Evolutionary conservation across 495 filamentous ascomycete genomes (phyloP), one percentile per base, ranked within the genome.

Genomic region (Talaromyces proteolyticus): DNA sequence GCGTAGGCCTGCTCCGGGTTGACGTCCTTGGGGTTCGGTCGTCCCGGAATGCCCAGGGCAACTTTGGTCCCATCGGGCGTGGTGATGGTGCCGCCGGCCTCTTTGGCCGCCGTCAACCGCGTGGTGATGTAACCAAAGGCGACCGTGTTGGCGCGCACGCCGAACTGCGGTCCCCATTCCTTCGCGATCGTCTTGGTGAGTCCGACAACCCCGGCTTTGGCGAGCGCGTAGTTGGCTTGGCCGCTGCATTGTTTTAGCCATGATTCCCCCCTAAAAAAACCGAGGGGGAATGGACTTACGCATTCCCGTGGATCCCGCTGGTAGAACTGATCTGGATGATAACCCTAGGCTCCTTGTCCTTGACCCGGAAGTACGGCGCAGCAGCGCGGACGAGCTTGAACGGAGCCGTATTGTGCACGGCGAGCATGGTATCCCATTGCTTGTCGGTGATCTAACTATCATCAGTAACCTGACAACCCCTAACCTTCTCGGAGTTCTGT

Each of bases 391-490:
- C 69, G 34, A 94, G 80, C 51, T 83, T 86, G 76, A 95, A 93
- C 25, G 89, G 89, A 1, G 83, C 87, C 10, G 86, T 91, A 58
- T 77, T 81, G 74, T 94, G 89, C 18, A 93, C 72, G 23, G 82
- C 79, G 10, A 92, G 64, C 59, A 94, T 95, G 47, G 85, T 90
- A 42, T 90, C 81, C 88, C 86, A 94, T 79, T 93, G 88, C 63
- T 89, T 90, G 70, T 93, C 87, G 14, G 86, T 89, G 73, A 87
- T 92, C 82, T 86, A 59, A n/a, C n/a, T n/a, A n/a, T n/a, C n/a
- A n/a, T n/a, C n/a, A n/a, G n/a, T n/a, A n/a, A n/a, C n/a, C n/a
- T n/a, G n/a, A n/a, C n/a, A n/a, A n/a, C n/a, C n/a, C n/a, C n/a
- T n/a, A n/a, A n/a, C n/a, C n/a, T n/a, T n/a, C n/a, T n/a, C 4